phyloP scores from a whole-genome alignment of 805 yeast species.

The Candida loeiensis region DNA sequence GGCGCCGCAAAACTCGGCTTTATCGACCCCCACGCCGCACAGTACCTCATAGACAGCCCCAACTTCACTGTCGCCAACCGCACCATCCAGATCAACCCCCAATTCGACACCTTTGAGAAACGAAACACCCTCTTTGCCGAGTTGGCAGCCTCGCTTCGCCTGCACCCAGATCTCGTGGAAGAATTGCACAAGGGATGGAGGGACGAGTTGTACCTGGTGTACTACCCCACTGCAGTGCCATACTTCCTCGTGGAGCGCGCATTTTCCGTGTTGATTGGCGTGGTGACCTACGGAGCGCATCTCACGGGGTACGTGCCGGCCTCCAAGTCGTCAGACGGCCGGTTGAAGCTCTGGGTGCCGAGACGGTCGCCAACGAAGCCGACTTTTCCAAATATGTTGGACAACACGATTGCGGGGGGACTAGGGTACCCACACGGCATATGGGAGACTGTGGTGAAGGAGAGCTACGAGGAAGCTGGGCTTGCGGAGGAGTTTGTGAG shows the following conservation, averaged over 20 bases:
- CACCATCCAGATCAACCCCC: conserved; percentile 25
- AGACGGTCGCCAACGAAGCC: conserved; percentile 71
- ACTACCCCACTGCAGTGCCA: conserved; percentile 49
- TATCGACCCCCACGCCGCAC: conserved; percentile 23
- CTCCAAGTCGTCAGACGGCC: conserved; percentile 31
- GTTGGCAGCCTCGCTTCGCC: conserved; percentile 42
- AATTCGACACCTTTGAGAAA: conserved; percentile 35
- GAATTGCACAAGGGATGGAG: conserved; percentile 70
- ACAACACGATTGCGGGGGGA: conserved; percentile 95
- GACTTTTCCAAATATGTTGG: conserved; percentile 88
- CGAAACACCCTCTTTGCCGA: conserved; percentile 39
- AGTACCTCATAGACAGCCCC: conserved; percentile 15
- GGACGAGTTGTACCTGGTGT: conserved; percentile 73
- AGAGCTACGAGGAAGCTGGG: conserved; percentile 90
- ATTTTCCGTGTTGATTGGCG: conserved; percentile 75
- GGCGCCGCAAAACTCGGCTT: conserved; percentile 27
- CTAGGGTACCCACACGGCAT: conserved; percentile 76
- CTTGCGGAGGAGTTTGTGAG: conserved; percentile 50
- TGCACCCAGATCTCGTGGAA: conserved; percentile 21
- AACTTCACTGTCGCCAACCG: conserved; percentile 10
- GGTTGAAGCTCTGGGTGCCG: conserved; percentile 75
- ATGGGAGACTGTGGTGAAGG: conserved; percentile 77
- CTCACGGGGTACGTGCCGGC: conserved; percentile 71
- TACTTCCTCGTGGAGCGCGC: conserved; percentile 79
- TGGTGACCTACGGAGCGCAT: conserved; percentile 88